phyloP scores from a whole-genome alignment of 495 filamentous ascomycete genomes.

The Aspergillus olivimuriae region DNA sequence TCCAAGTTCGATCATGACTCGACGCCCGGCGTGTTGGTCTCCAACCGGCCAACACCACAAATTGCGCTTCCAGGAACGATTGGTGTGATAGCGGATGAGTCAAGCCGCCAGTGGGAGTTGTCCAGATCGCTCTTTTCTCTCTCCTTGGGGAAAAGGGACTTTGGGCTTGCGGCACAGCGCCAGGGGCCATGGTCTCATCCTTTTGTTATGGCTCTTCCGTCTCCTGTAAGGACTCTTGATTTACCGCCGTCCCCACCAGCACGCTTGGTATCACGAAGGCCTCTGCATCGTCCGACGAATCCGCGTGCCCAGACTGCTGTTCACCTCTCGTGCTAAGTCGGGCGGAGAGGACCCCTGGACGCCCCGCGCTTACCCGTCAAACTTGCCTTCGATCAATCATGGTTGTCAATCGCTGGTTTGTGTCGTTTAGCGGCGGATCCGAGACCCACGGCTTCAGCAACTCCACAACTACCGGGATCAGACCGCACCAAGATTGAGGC shows the following conservation, averaged over 20 bases:
- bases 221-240: slow-evolving; percentile 5
- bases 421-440: slow-evolving; percentile 20
- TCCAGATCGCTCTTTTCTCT: background rate
- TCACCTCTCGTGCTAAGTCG: slow-evolving; percentile 9
- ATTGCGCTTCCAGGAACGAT: too few species aligned
- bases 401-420: slow-evolving; percentile 4
- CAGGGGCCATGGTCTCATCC: too few species aligned
- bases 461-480: slow-evolving; percentile 6
- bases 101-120: background rate
- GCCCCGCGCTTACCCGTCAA: slow-evolving; percentile 12
- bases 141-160: background rate
- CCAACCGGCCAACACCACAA: too few species aligned
- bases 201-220: too few species aligned
- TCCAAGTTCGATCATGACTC: background rate
- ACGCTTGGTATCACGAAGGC: slow-evolving; percentile 7
- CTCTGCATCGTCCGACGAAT: slow-evolving; percentile 11
- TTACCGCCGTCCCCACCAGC: slow-evolving; percentile 15
- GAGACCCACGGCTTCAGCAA: slow-evolving; percentile 19
- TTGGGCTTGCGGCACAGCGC: slow-evolving; percentile 5
- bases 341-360: slow-evolving; percentile 8
- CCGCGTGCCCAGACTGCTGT: background rate
- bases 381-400: slow-evolving; percentile 15
- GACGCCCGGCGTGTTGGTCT: too few species aligned
- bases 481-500: background rate
- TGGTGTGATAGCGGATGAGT: background rate